phyloP scores from a whole-genome alignment of 345 rosid genomes.

The Gossypium thurberi region DNA sequence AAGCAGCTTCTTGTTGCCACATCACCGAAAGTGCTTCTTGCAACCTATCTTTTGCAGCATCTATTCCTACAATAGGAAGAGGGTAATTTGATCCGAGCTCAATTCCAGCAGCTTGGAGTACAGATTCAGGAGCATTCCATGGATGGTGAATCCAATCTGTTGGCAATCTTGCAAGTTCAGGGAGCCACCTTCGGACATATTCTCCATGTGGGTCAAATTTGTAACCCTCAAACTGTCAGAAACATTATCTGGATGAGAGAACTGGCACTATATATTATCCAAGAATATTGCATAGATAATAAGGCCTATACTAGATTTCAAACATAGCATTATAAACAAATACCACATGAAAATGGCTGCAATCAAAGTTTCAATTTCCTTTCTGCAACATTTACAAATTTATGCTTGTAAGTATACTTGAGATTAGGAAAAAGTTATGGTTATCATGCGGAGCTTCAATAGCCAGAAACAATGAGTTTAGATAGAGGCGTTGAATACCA shows the following conservation, averaged over 20 bases:
- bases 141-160: conserved; percentile 99
- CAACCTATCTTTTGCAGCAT: conserved; percentile 79
- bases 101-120: conserved; percentile 94
- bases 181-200: conserved; percentile 96
- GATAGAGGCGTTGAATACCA: background rate
- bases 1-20: conserved; percentile 97
- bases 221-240: conserved; percentile 80
- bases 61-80: conserved; percentile 69
- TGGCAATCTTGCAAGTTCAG: conserved; percentile 91
- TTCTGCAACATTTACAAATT: conserved; percentile 5
- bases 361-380: background rate
- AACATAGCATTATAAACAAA: background rate
- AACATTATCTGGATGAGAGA: conserved; percentile 1
- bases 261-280: background rate
- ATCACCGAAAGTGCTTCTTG: conserved; percentile 76
- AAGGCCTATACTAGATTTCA: background rate
- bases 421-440: background rate
- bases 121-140: conserved; percentile 89
- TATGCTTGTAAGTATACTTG: background rate
- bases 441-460: background rate
- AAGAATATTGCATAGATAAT: background rate
- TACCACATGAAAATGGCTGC: background rate
- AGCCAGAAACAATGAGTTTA: background rate
- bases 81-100: conserved; percentile 98
- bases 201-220: conserved; percentile 91